A percentile compares a stretch with the other conserved stretches of the same genome.
These are phyloP conservation scores for Populus tremula DNA, from an alignment of 345 rosid species.

Conservation along the genomic window DNA sequence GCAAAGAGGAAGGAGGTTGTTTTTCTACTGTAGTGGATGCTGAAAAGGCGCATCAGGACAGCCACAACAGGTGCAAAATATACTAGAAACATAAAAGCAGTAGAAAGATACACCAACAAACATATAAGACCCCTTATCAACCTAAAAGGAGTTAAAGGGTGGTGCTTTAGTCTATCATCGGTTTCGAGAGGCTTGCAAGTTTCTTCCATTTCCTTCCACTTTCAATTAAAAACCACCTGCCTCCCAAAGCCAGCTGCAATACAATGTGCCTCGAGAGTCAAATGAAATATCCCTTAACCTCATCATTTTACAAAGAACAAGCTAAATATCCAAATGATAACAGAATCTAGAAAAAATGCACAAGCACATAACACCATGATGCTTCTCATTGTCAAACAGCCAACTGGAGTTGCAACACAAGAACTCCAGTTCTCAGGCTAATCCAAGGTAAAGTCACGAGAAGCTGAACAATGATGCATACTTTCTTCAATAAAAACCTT, in stretches of 20 bases:
- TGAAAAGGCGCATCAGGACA: conserved; percentile 42
- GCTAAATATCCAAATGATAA: background rate
- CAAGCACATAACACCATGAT: background rate
- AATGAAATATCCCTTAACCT: conserved; percentile 7
- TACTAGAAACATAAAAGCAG: conserved; percentile 63
- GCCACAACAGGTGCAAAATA: conserved; percentile 55
- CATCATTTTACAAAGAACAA: background rate
- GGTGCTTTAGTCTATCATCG: conserved; percentile 45
- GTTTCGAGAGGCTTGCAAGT: conserved; percentile 32
- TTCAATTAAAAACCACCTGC: conserved; percentile 10
- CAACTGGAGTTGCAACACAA: background rate
- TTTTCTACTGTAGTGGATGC: conserved; percentile 53
- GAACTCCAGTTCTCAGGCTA: background rate
- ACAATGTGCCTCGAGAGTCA: conserved; percentile 26
- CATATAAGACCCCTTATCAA: conserved; percentile 60
- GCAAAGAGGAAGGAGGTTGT: conserved; percentile 54
- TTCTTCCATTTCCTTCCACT: conserved; percentile 47
- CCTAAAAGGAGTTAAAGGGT: conserved; percentile 58
- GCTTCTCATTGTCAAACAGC: conserved; percentile 3
- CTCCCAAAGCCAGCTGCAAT: conserved; percentile 35
- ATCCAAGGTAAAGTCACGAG: background rate
- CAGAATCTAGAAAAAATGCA: background rate
- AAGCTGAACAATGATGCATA: background rate
- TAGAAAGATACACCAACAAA: conserved; percentile 57
- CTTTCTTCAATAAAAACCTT: background rate